Evolutionary conservation across 495 filamentous ascomycete genomes (phyloP).

Genomic region (Daldinia loculata): DNA sequence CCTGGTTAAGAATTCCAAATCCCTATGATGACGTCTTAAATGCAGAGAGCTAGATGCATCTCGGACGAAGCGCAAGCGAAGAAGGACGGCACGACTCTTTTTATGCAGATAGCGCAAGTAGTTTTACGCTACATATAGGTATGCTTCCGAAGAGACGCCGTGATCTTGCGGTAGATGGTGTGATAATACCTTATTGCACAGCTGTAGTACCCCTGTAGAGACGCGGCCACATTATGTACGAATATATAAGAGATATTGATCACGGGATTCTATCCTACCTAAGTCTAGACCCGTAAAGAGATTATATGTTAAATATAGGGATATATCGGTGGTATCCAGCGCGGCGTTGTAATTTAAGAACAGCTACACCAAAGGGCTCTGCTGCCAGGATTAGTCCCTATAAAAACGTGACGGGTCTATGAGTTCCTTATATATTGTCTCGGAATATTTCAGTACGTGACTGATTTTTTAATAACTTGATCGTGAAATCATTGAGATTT

Average conservation of each 20-base stretch:
- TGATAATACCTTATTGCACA: neutral
- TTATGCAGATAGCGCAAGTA: neutral
- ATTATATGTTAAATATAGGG: neutral
- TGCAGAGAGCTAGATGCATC: slow-evolving; percentile 11
- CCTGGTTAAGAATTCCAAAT: slow-evolving; percentile 34
- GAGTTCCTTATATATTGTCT: neutral
- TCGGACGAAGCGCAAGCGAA: neutral
- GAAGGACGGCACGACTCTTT: neutral
- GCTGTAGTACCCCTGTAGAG: neutral
- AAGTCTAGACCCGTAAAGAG: neutral
- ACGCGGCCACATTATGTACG: neutral
- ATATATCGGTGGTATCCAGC: neutral
- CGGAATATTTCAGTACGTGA: neutral
- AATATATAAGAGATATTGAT: neutral
- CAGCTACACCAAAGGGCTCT: neutral
- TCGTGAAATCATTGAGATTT: neutral
- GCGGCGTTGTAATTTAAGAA: neutral
- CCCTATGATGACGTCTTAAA: slow-evolving; percentile 12
- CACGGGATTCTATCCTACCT: neutral
- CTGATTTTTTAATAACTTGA: neutral
- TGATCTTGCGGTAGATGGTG: slow-evolving; percentile 13
- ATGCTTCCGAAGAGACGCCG: slow-evolving; percentile 18
- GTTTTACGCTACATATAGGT: neutral
- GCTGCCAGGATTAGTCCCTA: neutral
- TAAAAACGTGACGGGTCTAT: neutral